Evolutionary conservation across 1,284 basidiomycete species (phyloP), one percentile per base, ranked within the genome.

Genomic region (Meripilus lineatus): DNA sequence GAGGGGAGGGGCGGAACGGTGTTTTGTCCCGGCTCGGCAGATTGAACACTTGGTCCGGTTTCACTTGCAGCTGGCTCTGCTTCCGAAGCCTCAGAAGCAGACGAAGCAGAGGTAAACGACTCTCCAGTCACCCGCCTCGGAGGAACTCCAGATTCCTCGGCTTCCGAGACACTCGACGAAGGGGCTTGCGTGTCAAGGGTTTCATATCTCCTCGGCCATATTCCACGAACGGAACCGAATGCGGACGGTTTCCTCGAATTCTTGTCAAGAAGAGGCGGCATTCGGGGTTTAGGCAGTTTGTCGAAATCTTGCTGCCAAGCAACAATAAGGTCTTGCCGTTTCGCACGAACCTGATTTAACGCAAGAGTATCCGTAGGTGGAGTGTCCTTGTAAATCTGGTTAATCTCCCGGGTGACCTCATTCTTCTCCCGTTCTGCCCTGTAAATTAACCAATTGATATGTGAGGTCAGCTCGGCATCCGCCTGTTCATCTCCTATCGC

Each of bases 321-420:
- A n/a, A 97, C 92, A 41, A 96, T 93, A 63, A 88, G 89, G 58
- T 96, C 92, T 66, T 97, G 94, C 33, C 94, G 75, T 46, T 84
- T 83, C 3, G 89, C 82, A 38, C 93, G 81, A 5, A 95, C 90
- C 47, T 83, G 79, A 54, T 95, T 98, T 47, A 98, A 74, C 37
- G 85, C 88, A 32, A 97, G 75, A 1, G 93, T 94, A 59, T 96
- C 91, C 14, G 81, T 89, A 38, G 86, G 78, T 1, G 81, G 63
- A 0, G 91, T 86, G 48, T 90, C 81, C 53, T 77, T 79, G 66
- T 97, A 96, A 8, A 89, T 78, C 44, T 77, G 70, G 47, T 93
- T 87, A 47, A 97, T 82, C 37, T 90, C 68, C 13, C 74, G 72
- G 44, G 79, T 72, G 50, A 97, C 83, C 51, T 92, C 87, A 40